phyloP scores from a whole-genome alignment of 805 yeast genomes.

The Lipomyces kockii region DNA sequence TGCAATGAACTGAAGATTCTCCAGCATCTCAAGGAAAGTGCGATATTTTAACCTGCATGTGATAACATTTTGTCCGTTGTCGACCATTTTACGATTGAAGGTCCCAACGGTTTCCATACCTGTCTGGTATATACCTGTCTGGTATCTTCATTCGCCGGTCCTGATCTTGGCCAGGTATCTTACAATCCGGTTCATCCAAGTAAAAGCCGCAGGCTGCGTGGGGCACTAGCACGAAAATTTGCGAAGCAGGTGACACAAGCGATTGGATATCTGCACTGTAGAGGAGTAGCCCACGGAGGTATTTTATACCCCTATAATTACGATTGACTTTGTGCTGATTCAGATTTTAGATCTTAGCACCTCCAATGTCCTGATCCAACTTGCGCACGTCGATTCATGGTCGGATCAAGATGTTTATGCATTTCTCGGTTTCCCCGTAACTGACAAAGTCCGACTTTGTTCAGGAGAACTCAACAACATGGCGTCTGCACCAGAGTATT shows the following conservation, averaged over 20 bases:
- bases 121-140: no score
- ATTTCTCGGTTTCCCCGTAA: constrained; percentile 16
- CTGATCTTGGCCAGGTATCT: background rate
- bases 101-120: constrained; percentile 2
- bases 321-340: no score
- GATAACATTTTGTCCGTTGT: background rate
- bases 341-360: background rate
- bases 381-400: background rate
- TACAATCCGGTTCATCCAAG: background rate
- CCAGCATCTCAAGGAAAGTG: background rate
- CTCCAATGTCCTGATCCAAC: constrained; percentile 4
- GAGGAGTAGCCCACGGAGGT: constrained; percentile 1
- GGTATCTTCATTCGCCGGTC: background rate
- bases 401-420: background rate
- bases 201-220: background rate
- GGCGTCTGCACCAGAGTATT: constrained; percentile 40
- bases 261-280: background rate
- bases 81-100: constrained; percentile 4
- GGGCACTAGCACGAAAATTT: background rate
- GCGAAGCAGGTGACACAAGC: constrained; percentile 2
- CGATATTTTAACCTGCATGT: background rate
- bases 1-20: background rate
- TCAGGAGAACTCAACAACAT: constrained; percentile 51
- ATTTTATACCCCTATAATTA: background rate
- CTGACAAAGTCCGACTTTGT: constrained; percentile 51